Base-by-base conservation (phyloP, 2,329 filamentous ascomycete genomes). In the Colletotrichum neosansevieriae region DNA sequence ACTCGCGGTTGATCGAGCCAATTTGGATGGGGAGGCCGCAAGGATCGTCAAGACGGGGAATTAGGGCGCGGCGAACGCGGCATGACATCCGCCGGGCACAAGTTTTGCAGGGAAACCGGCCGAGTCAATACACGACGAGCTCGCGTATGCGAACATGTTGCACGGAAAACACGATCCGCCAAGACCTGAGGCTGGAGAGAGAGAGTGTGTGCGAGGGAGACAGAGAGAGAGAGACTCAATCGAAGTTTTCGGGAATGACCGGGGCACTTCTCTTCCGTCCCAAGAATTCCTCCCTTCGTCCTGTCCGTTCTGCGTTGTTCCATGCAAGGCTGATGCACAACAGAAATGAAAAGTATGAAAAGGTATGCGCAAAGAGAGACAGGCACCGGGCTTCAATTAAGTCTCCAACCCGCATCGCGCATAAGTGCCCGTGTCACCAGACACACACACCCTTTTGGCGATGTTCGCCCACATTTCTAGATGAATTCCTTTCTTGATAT, bases 341-440 rank as follows among this genome's bases (percentile, higher is more conserved):
- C 15, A 45, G 38, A n/a, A 15, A 29, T 15, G 29, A 29, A 24
- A 29, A 50, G 47, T 19, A 15, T 29, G 6, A 29, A 17, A 15
- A 51, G 34, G 49, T 17, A 34, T 15, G 29, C 15, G 29, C 21
- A 19, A 9, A 6, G 21, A 40, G 1, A 40, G 32, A 54, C 51
- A 40, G 51, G 51, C 51, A 40, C 51, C 51, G 11, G 51, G 34
- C 51, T 24, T 54, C 51, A 54, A 40, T 54, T 54, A 54, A 54
- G 51, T 54, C 51, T 34, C 17, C 24, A 19, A 61, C 47, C 34
- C 47, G 36, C 45, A 51, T 38, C 58, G 21, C 12, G 58, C 58
- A 60, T 51, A 60, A 60, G 44, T 42, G 44, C 45, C 58, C 58
- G 19, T 50, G 45, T 50, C 58, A 42, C 32, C 34, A 51, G 45